Evolutionary conservation across 1,139 yeast genomes (phyloP).

Genomic region (Blastobotrys aristatus): DNA sequence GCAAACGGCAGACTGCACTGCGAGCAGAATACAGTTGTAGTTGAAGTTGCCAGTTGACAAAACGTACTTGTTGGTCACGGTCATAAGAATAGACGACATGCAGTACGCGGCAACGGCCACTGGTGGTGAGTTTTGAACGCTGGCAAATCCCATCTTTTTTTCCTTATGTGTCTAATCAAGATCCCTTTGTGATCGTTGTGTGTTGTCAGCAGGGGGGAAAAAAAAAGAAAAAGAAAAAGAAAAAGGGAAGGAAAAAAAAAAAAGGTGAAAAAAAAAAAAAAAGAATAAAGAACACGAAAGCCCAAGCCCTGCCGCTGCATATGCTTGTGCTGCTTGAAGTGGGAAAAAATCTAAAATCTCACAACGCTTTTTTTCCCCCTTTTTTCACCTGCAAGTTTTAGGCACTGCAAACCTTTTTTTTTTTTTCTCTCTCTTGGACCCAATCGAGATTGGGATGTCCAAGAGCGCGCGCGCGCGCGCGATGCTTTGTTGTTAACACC

Average conservation of each 20-base stretch:
- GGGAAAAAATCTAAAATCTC: too few species aligned
- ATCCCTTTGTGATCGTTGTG: not conserved
- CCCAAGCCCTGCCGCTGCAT: not conserved
- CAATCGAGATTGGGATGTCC: too few species aligned
- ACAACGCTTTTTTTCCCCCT: too few species aligned
- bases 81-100: slow-evolving; percentile 90
- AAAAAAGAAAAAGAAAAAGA: slow-evolving; percentile 5
- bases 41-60: slow-evolving; percentile 77
- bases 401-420: not conserved
- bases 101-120: slow-evolving; percentile 85
- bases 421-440: not conserved
- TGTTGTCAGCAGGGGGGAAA: not conserved
- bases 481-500: too few species aligned
- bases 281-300: not conserved
- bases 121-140: slow-evolving; percentile 36
- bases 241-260: not conserved
- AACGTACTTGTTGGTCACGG: slow-evolving; percentile 95
- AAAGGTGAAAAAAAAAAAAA: too few species aligned
- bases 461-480: too few species aligned
- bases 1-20: slow-evolving; percentile 57
- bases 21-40: slow-evolving; percentile 81
- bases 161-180: not conserved
- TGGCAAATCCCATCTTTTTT: not conserved
- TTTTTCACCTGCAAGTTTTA: too few species aligned
- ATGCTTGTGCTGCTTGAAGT: too few species aligned